phyloP scores from a whole-genome alignment of 495 filamentous ascomycete genomes.

The Penicillium taxi region DNA sequence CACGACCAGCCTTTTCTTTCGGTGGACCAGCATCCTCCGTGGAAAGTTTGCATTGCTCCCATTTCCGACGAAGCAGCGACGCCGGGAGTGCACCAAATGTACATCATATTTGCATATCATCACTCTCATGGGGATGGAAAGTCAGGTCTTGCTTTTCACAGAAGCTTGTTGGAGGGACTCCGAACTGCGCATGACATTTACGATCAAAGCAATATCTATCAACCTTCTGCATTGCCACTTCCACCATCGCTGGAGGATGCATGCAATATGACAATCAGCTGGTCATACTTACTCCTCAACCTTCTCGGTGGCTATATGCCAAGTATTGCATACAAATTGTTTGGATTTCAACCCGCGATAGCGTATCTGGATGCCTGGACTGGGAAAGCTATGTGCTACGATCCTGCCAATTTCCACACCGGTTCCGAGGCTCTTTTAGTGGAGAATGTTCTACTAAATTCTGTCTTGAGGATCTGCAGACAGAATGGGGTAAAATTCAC shows the following conservation, averaged over 20 bases:
- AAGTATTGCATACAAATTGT: neutral
- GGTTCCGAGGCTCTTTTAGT: neutral
- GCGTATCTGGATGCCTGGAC: neutral
- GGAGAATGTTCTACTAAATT: neutral
- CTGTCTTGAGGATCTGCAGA: neutral
- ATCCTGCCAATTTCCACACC: neutral
- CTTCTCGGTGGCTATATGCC: neutral
- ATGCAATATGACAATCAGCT: slow-evolving; percentile 1
- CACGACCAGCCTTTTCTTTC: neutral
- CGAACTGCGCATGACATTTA: neutral
- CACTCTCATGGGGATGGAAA: slow-evolving; percentile 2
- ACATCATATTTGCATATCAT: slow-evolving; percentile 3
- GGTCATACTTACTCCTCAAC: neutral
- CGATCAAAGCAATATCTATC: neutral
- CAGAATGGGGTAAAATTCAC: slow-evolving; percentile 1
- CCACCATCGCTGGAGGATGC: neutral
- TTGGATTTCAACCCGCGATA: neutral
- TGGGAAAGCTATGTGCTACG: neutral
- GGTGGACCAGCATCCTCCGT: neutral
- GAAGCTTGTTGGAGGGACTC: neutral
- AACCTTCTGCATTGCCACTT: slow-evolving; percentile 1
- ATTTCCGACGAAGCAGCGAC: neutral
- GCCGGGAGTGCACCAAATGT: neutral
- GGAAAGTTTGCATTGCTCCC: neutral
- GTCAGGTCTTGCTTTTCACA: slow-evolving; percentile 1